Conservation (phyloP, 1,284 basidiomycete genomes). For the Coniophora puteana region DNA sequence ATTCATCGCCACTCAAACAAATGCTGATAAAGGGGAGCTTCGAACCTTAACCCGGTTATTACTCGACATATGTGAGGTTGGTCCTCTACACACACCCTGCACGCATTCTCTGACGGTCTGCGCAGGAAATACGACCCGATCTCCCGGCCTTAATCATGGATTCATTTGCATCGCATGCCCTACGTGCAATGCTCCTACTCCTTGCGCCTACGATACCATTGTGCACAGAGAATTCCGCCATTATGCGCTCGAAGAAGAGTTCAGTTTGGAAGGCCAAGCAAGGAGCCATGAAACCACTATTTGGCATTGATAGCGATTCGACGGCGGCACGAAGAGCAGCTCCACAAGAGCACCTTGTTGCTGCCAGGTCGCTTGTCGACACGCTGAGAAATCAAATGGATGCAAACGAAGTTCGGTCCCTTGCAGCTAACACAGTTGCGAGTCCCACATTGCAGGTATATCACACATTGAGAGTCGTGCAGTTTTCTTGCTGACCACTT, state of each 20-base stretch:
- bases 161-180: constrained; percentile 84
- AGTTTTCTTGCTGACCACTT: neutral
- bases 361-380: constrained; percentile 52
- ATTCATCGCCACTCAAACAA: constrained; percentile 41
- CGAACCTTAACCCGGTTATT: constrained; percentile 71
- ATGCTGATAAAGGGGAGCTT: constrained; percentile 59
- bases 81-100: constrained; percentile 18
- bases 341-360: constrained; percentile 49
- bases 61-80: constrained; percentile 61
- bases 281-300: constrained; percentile 72
- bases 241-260: constrained; percentile 74
- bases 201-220: constrained; percentile 39
- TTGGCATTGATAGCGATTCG: constrained; percentile 36
- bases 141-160: constrained; percentile 70
- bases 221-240: constrained; percentile 31
- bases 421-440: constrained; percentile 80
- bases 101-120: constrained; percentile 5
- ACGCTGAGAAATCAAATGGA: constrained; percentile 50
- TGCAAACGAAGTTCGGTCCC: constrained; percentile 75
- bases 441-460: constrained; percentile 77
- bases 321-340: constrained; percentile 28
- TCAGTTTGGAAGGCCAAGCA: constrained; percentile 72
- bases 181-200: constrained; percentile 75
- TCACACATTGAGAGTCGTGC: constrained; percentile 4
- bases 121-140: constrained; percentile 65